Base-by-base conservation (phyloP, 352 stramenopile genomes). In the Globisporangium splendens region DNA sequence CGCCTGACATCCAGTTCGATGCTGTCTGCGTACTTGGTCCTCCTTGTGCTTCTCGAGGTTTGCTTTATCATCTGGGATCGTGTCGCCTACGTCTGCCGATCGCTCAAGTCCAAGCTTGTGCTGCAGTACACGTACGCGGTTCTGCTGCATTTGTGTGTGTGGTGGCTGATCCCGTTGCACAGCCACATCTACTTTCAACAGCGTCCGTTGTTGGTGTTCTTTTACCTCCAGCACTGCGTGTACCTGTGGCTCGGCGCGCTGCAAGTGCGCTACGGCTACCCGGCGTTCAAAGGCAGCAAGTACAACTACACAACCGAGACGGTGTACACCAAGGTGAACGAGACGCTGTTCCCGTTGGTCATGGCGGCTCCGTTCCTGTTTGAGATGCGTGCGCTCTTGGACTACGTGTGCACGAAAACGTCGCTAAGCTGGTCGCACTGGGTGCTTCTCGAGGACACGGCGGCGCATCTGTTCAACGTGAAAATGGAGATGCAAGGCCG, bases 341-440 rank as follows among this genome's bases (percentile, higher is more conserved):
- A 94, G 59, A 86, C 61, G 41, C 50, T 87, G 15, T 94, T 90
- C 54, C 70, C 77, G 31, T 65, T 95, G 8, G 82, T 91, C 56
- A 90, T 92, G 82, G 51, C 82, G 35, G 83, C 77, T 1, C 86
- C 86, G 33, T 95, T 95, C 56, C 60, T 93, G n/a, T 95, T 95
- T 58, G 86, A 95, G 44, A 91, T 94, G 80, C 86, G 86, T 3
- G 81, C 86, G 10, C 58, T 95, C 31, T 69, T 95, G 3, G 86
- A 95, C 56, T 95, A 94, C 55, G 73, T 94, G 41, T 95, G 86
- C 66, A 94, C 83, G 1, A 93, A 83, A 47, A 95, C 86, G 4
- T 92, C 86, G 28, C 61, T 95, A 22, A 86, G 76, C 42, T 88
- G 82, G 80, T 55, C 76, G 15, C 83, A 94, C 59, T 95, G 86